Conservation (phyloP, 108 stramenopile genomes). For the Skeletonema potamos region DNA sequence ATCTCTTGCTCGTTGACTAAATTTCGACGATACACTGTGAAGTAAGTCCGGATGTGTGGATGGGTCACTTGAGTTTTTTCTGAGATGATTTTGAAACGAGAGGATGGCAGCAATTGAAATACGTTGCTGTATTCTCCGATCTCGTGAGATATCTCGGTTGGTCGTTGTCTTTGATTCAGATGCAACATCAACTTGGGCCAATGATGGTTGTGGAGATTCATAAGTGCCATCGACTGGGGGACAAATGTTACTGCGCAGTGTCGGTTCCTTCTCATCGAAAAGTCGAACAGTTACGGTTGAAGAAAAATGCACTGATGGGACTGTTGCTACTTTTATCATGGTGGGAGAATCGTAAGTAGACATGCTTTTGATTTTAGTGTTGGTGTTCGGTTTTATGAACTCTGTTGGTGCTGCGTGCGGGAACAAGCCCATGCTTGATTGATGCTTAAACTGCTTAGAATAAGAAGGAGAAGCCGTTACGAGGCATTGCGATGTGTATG, state of each 20-base stretch:
- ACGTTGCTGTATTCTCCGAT: conserved; percentile 1
- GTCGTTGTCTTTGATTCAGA: neutral
- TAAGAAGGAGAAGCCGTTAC: no score
- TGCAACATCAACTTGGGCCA: neutral
- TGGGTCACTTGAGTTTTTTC: neutral
- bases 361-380: neutral
- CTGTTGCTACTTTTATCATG: neutral
- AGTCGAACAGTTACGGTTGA: neutral
- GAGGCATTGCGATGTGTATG: no score
- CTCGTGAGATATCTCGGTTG: neutral
- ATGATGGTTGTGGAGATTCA: neutral
- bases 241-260: neutral
- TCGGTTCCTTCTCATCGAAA: neutral
- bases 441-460: no score
- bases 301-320: neutral
- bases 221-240: neutral
- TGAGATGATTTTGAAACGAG: conserved; percentile 7
- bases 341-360: neutral
- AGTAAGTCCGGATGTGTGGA: neutral
- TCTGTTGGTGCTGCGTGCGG: no score
- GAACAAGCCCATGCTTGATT: no score
- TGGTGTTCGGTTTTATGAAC: neutral
- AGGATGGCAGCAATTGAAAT: conserved; percentile 11
- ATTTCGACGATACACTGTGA: neutral
- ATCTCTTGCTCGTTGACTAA: conserved; percentile 15